phyloP scores from a whole-genome alignment of 306 rosid genomes.

The Canavalia gladiata region DNA sequence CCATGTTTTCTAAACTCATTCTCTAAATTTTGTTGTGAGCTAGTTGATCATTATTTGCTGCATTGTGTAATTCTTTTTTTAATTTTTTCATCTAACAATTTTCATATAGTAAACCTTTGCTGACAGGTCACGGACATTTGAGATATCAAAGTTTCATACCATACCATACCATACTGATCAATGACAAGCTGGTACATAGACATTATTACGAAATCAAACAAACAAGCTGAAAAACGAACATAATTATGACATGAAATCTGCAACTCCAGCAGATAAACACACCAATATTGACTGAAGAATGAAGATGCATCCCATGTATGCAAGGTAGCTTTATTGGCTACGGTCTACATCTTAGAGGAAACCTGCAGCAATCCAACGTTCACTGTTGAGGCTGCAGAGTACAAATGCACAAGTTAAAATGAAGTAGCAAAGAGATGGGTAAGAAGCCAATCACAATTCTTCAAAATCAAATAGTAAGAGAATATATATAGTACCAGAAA shows the following conservation, averaged over 20 bases:
- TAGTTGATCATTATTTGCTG: too few species aligned
- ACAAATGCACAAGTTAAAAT: slow-evolving; percentile 14
- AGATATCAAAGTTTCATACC: not conserved
- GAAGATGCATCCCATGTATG: slow-evolving; percentile 8
- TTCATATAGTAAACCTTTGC: not conserved
- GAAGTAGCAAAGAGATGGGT: not conserved
- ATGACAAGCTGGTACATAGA: slow-evolving; percentile 14
- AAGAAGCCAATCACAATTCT: slow-evolving; percentile 28
- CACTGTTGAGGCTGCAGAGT: slow-evolving; percentile 61
- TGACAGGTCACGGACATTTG: not conserved
- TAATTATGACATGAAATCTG: not conserved
- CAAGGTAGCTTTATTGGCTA: slow-evolving; percentile 32
- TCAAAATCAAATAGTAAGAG: not conserved
- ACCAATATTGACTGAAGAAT: slow-evolving; percentile 14
- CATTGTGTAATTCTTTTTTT: not conserved
- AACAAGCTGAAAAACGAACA: slow-evolving; percentile 25
- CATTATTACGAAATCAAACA: slow-evolving; percentile 33
- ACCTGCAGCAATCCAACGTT: slow-evolving; percentile 41
- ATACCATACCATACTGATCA: not conserved
- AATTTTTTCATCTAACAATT: not conserved
- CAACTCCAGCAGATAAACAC: slow-evolving; percentile 10
- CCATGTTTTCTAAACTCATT: too few species aligned
- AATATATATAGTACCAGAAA: slow-evolving; percentile 57
- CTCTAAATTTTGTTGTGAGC: too few species aligned
- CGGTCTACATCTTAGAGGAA: slow-evolving; percentile 3